Evolutionary conservation across 805 yeast genomes (phyloP), one percentile per base, ranked within the genome.

Genomic region (Candida alai): DNA sequence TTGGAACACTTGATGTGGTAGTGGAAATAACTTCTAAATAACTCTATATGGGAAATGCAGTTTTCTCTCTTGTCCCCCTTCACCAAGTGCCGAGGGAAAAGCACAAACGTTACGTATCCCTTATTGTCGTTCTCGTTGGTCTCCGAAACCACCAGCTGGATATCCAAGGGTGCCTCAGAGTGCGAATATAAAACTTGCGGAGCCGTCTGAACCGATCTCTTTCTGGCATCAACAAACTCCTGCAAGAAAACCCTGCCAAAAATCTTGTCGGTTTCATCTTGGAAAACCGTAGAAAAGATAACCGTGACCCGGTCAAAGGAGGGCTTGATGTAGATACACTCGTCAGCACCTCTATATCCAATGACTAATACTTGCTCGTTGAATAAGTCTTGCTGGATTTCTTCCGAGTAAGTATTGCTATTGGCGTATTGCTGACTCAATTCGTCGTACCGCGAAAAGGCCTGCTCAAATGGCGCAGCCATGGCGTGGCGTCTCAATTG

Each of bases 1-100:
- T 93, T 93, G 41, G 96, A 88, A 61, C 97, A 90, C 66, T 93
- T 93, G 68, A 93, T 93, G 58, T 93, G 99, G 63, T 90, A 93
- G 61, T 93, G 99, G 82, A 93, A 93, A 65, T 90, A 93, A 54
- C 89, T 94, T 63, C 99, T 76, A 67, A 93, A 93, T 38, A 86
- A 70, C 54, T 87, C 88, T 52, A 93, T 84, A 59, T 89, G 97
- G 23, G 94, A 80, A 43, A 93, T 85, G 42, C 95, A 83, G 54
- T 80, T 84, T 58, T 93, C 93, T 51, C 86, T 74, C 43, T 84
- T 80, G 41, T 76, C 80, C 5, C 71, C 71, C 28, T 70, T 62
- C 19, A 68, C 63, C 45, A 80, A 62, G 60, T 85, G 95, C 63
- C 95, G 74, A 43, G 93, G 94, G 64, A 85, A 85, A 39, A 85